Evolutionary conservation across 495 filamentous ascomycete species (phyloP).

Genomic region (Chaetomium cochliodes): DNA sequence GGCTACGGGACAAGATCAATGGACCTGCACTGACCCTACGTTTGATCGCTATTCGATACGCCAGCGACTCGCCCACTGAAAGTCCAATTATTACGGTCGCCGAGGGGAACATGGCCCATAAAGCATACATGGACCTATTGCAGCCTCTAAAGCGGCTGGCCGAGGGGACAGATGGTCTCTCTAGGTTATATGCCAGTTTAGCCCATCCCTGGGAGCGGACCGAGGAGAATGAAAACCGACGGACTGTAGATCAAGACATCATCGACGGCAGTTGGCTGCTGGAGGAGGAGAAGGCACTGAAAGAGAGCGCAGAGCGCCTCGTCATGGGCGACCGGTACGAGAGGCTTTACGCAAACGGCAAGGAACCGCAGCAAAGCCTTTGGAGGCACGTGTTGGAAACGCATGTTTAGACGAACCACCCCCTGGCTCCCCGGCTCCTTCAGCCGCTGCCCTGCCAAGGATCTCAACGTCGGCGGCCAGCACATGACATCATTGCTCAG

Average conservation of each 20-base stretch:
- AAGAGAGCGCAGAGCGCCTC: not conserved
- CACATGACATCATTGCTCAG: conserved; percentile 5
- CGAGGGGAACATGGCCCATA: not conserved
- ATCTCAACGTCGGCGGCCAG: no score
- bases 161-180: not conserved
- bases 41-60: not conserved
- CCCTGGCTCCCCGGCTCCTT: no score
- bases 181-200: conserved; percentile 1
- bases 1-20: conserved; percentile 15
- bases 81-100: not conserved
- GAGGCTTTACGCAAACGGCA: not conserved
- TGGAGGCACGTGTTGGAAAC: conserved; percentile 1
- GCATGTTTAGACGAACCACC: not conserved
- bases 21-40: conserved; percentile 7
- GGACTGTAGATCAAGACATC: no score
- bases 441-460: no score
- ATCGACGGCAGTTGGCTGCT: not conserved
- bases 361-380: conserved; percentile 5
- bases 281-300: not conserved
- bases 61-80: not conserved
- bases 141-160: conserved; percentile 3
- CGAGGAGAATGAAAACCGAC: not conserved
- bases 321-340: conserved; percentile 14
- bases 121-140: not conserved
- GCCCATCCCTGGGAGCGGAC: not conserved